A percentile compares a stretch with the other conserved stretches of the same genome.
Evolutionary conservation across 495 filamentous ascomycete species (phyloP).

Genomic region (Schizothecium vesticola): DNA sequence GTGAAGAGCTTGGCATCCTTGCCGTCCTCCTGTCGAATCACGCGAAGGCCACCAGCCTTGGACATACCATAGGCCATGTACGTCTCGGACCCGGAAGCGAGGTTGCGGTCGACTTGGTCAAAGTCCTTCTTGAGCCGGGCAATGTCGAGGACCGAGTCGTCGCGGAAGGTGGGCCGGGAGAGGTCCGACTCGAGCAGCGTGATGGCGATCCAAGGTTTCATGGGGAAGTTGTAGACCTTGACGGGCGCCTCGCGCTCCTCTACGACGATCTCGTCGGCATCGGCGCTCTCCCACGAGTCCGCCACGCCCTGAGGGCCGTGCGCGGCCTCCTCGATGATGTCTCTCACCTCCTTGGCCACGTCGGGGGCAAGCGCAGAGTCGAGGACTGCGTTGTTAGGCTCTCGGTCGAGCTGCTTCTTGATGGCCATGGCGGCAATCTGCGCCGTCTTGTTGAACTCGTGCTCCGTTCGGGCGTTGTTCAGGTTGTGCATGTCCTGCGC

Average conservation of each 20-base stretch:
- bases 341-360: slow-evolving; percentile 51
- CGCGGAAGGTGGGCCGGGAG: slow-evolving; percentile 51
- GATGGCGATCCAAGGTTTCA: slow-evolving; percentile 91
- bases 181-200: slow-evolving; percentile 43
- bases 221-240: slow-evolving; percentile 87
- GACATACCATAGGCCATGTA: slow-evolving; percentile 92
- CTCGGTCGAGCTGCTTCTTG: slow-evolving; percentile 53
- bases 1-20: slow-evolving; percentile 84
- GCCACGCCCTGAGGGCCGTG: slow-evolving; percentile 41
- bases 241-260: slow-evolving; percentile 62
- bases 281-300: slow-evolving; percentile 77
- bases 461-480: slow-evolving; percentile 38
- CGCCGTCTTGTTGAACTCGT: slow-evolving; percentile 41
- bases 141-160: slow-evolving; percentile 77
- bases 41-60: slow-evolving; percentile 82
- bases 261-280: slow-evolving; percentile 63
- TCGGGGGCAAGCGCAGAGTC: slow-evolving; percentile 47
- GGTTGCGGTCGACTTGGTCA: slow-evolving; percentile 89
- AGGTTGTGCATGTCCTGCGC: slow-evolving; percentile 40
- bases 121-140: slow-evolving; percentile 94
- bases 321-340: slow-evolving; percentile 54
- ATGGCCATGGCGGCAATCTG: slow-evolving; percentile 46
- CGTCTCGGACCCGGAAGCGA: slow-evolving; percentile 81
- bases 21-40: slow-evolving; percentile 92
- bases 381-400: slow-evolving; percentile 46